Evolutionary conservation across 805 yeast species (phyloP).

Genomic region (Candida easanensis): DNA sequence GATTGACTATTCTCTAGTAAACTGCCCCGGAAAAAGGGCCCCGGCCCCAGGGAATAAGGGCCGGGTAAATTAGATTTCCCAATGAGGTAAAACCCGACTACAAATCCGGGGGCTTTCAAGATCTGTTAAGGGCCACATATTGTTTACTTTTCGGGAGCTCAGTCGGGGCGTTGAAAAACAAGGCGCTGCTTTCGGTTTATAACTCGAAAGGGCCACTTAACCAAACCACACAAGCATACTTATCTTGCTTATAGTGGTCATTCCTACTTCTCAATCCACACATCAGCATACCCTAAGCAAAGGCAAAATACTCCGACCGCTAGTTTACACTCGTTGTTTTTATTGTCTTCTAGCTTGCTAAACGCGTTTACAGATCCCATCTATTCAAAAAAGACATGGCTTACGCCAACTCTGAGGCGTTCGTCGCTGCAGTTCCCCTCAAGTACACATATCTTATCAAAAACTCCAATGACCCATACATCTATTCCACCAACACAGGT

Average conservation of each 20-base stretch:
- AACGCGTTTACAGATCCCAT: too few species aligned
- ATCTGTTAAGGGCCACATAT: slow-evolving; percentile 1
- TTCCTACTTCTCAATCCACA: too few species aligned
- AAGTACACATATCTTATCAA: slow-evolving; percentile 22
- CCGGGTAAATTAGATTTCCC: slow-evolving; percentile 1
- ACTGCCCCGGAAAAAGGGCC: neutral
- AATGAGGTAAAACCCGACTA: neutral
- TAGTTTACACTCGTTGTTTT: too few species aligned
- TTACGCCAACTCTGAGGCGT: neutral
- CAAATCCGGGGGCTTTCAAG: neutral
- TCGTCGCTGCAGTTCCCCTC: slow-evolving; percentile 18
- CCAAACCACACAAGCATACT: too few species aligned
- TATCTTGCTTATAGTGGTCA: too few species aligned
- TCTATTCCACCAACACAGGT: slow-evolving; percentile 23
- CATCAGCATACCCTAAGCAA: too few species aligned
- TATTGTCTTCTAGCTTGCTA: too few species aligned
- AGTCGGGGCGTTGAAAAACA: slow-evolving; percentile 1
- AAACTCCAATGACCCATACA: slow-evolving; percentile 4
- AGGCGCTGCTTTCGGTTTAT: neutral
- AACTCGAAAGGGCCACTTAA: too few species aligned
- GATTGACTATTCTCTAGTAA: too few species aligned
- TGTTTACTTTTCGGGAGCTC: slow-evolving; percentile 11
- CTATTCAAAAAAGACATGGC: neutral
- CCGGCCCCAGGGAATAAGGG: neutral
- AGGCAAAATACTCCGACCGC: too few species aligned